These are phyloP conservation scores for Rubroshorea leprosula DNA, from an alignment of 345 rosid genomes.

Conservation along the genomic window DNA sequence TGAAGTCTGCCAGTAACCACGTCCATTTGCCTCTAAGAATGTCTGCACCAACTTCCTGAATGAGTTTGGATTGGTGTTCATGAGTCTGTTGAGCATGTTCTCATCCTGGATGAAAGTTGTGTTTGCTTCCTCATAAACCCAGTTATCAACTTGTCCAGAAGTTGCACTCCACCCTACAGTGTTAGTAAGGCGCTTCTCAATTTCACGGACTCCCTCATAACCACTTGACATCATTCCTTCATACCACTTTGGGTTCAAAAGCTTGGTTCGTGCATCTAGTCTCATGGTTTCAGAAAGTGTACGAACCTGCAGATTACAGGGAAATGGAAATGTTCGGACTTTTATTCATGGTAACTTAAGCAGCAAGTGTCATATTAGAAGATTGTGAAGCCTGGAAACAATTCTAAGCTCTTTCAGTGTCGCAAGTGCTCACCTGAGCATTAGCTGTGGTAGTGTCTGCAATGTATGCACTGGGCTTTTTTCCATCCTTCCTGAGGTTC, in stretches of 20 bases:
- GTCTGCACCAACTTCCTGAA: conserved; percentile 93
- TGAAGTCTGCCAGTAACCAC: conserved; percentile 95
- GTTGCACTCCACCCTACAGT: conserved; percentile 99
- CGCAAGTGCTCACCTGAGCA: conserved; percentile 60
- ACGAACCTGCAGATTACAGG: conserved; percentile 48
- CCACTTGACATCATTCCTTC: conserved; percentile 98
- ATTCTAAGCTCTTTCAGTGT: too few relatives aligned
- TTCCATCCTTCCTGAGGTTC: conserved; percentile 80
- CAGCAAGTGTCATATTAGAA: too few relatives aligned
- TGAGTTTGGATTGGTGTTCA: conserved; percentile 86
- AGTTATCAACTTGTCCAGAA: conserved; percentile 95
- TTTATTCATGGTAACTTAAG: not conserved
- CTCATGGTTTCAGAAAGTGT: conserved; percentile 86
- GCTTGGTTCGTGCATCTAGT: conserved; percentile 86
- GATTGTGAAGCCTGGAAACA: too few relatives aligned
- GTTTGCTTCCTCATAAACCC: conserved; percentile 98
- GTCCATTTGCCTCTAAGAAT: conserved; percentile 96
- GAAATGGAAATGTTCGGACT: not conserved
- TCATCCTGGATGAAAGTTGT: conserved; percentile 89
- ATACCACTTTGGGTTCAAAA: conserved; percentile 96
- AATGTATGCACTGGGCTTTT: conserved; percentile 87
- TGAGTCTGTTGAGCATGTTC: conserved; percentile 83
- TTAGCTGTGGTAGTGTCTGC: conserved; percentile 98
- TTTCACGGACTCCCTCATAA: conserved; percentile 95
- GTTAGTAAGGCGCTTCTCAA: conserved; percentile 89